Evolutionary conservation across 805 yeast genomes (phyloP).

Genomic region (Starmerella floris): DNA sequence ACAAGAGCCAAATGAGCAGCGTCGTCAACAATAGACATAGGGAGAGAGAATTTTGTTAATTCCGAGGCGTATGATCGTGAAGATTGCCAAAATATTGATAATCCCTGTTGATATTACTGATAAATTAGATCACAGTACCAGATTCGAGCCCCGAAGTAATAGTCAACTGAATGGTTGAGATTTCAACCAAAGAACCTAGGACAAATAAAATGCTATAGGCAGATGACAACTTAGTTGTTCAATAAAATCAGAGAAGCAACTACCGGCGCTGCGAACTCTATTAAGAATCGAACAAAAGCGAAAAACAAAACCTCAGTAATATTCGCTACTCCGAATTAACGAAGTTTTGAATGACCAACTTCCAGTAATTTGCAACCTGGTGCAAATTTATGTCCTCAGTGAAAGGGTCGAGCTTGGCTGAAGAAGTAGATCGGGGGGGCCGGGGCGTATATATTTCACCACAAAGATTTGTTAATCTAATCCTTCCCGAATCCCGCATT

Average conservation of each 20-base stretch:
- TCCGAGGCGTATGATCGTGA: too few relatives aligned
- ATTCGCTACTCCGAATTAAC: slow-evolving; percentile 2
- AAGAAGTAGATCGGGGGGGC: not conserved
- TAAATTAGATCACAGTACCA: too few relatives aligned
- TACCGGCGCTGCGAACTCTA: not conserved
- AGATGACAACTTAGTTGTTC: too few relatives aligned
- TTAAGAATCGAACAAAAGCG: not conserved
- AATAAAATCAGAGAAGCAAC: not conserved
- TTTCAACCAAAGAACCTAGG: too few relatives aligned
- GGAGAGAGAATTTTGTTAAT: too few relatives aligned
- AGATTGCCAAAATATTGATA: too few relatives aligned
- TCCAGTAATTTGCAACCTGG: not conserved
- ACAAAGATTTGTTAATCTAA: slow-evolving; percentile 6
- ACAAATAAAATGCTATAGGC: too few relatives aligned
- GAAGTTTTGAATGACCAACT: not conserved
- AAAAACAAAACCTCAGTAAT: not conserved
- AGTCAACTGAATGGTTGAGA: too few relatives aligned
- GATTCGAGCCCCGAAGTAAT: too few relatives aligned
- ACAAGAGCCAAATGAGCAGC: slow-evolving; percentile 20
- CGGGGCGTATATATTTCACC: slow-evolving; percentile 5
- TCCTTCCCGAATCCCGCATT: slow-evolving; percentile 1
- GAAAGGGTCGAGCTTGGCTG: not conserved
- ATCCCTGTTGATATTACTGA: not conserved
- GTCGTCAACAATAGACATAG: slow-evolving; percentile 10
- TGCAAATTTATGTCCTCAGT: not conserved